phyloP scores from a whole-genome alignment of 1,284 basidiomycete genomes.

The Melampsora occidentalis region DNA sequence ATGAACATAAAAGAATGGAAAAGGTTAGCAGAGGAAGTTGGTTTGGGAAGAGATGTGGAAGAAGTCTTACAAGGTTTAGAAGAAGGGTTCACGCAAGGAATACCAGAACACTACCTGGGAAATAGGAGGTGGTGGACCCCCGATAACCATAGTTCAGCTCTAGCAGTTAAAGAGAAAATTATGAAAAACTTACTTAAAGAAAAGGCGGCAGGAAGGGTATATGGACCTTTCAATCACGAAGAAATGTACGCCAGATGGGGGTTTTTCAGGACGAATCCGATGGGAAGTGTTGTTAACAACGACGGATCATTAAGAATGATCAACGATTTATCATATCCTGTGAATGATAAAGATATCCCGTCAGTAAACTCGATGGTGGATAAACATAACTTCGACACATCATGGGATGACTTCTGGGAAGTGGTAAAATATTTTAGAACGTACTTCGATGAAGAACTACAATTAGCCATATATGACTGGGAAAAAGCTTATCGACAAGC shows the following conservation, averaged over 20 bases:
- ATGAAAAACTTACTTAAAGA: too few relatives aligned
- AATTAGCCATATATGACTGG: too few relatives aligned
- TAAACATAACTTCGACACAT: neutral
- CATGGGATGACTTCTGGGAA: conserved; percentile 10
- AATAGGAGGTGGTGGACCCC: too few relatives aligned
- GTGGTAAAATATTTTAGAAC: neutral
- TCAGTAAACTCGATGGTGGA: conserved; percentile 10
- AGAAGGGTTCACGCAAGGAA: too few relatives aligned
- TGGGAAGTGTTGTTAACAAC: neutral
- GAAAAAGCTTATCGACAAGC: neutral
- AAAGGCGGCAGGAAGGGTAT: neutral
- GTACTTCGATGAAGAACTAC: neutral
- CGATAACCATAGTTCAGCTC: too few relatives aligned
- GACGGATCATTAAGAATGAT: conserved; percentile 1
- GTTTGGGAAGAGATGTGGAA: too few relatives aligned
- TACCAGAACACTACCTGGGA: too few relatives aligned
- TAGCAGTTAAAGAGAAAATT: too few relatives aligned
- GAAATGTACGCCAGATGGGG: neutral
- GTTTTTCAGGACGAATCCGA: conserved; percentile 14
- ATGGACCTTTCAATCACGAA: neutral
- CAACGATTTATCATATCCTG: neutral
- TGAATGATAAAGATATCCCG: neutral
- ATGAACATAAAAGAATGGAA: too few relatives aligned
- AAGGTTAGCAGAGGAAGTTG: too few relatives aligned
- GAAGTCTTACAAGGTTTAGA: too few relatives aligned